Base-by-base conservation (phyloP, 225 moss, liverwort and hornwort species). In the Climacium dendroides region DNA sequence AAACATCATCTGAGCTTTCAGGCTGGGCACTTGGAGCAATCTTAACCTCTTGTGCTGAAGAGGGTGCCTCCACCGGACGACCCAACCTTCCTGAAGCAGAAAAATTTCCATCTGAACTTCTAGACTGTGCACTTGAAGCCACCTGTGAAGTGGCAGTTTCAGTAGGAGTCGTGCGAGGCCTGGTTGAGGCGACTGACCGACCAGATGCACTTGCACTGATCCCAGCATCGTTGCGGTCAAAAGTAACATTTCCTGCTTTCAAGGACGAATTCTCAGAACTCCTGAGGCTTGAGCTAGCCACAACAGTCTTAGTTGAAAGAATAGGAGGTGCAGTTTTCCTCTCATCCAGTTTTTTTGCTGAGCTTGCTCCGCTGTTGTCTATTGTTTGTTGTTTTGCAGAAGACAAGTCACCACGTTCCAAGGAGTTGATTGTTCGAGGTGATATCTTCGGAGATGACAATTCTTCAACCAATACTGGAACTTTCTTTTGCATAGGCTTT, bases 401-500 rank as follows among this genome's bases (percentile, higher is more conserved):
- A 50, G 86, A 66, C 14, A 54, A 87, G 15, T 76, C 87, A 70
- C 75, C 80, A 81, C 61, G 84, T 85, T 90, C 89, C 77, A 60
- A 62, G 48, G 83, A 89, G 62, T 82, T 85, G 80, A 55, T 74
- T 78, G 74, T 54, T 83, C 70, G 85, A 79, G 90, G 74, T 43
- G 93, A 77, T 30, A 83, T 70, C 89, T 85, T 87, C 71, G 85
- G 78, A 84, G 89, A 89, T 72, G 89, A 86, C 74, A 90, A 64
- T 84, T 95, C 94, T 89, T 93, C 93, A 66, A 93, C 94, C 76
- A 92, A 45, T 28, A 93, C 78, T 48, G 94, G 91, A 57, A 93
- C 91, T 83, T 93, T 94, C 89, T 88, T 91, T 75, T 93, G 87
- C 55, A 19, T 67, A 78, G 90, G 91, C 77, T 89, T 88, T 19